phyloP scores from a whole-genome alignment of 2,329 filamentous ascomycete genomes.

The Cyphellophora europaea region DNA sequence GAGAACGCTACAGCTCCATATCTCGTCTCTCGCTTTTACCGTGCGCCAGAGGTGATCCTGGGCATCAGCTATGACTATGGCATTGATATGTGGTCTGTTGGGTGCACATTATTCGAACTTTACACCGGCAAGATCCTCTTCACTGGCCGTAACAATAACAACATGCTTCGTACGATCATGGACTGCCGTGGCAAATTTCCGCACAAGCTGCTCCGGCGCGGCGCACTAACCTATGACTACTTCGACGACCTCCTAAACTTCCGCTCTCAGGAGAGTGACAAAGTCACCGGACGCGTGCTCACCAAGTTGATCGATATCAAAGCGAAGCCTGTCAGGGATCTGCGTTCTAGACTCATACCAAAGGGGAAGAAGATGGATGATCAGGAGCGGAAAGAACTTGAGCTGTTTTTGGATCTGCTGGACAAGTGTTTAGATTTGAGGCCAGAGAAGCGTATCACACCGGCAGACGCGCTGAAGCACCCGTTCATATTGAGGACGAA shows the following conservation, averaged over 20 bases:
- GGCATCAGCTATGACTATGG: conserved; percentile 93
- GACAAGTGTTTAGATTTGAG: conserved; percentile 84
- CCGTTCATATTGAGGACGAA: conserved; percentile 60
- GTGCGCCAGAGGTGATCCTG: conserved; percentile 91
- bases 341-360: conserved; percentile 67
- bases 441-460: conserved; percentile 83
- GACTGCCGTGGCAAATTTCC: conserved; percentile 90
- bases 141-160: conserved; percentile 90
- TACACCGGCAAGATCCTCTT: conserved; percentile 98
- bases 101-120: conserved; percentile 91
- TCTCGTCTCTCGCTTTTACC: conserved; percentile 93
- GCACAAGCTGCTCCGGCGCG: conserved; percentile 76
- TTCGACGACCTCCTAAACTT: conserved; percentile 83
- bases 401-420: conserved; percentile 75
- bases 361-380: conserved; percentile 66
- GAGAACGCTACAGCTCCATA: conserved; percentile 93
- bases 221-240: conserved; percentile 64
- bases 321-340: conserved; percentile 67
- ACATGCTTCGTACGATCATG: conserved; percentile 95
- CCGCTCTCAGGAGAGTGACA: conserved; percentile 75
- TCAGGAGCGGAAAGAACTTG: conserved; percentile 65
- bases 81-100: conserved; percentile 96
- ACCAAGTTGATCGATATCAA: conserved; percentile 36
- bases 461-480: conserved; percentile 77
- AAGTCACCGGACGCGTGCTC: conserved; percentile 69